Conservation (phyloP, 176 grass and related monocot species). For the Musa beccarii region DNA sequence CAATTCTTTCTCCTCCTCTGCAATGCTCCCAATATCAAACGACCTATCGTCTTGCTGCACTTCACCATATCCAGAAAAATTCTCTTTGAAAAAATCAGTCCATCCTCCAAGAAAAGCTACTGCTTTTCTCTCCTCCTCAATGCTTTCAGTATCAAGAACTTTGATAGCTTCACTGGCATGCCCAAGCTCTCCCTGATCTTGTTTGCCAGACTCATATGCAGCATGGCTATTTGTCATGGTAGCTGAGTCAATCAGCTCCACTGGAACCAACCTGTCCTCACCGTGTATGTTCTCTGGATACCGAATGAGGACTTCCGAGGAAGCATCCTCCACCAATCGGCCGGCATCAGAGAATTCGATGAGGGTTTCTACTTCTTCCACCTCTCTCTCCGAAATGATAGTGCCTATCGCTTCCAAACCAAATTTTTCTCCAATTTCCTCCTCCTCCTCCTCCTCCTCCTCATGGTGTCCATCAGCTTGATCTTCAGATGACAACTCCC, state of each 20-base stretch:
- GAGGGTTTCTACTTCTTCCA: conserved; percentile 29
- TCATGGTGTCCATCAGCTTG: conserved; percentile 5
- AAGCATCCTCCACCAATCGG: conserved; percentile 27
- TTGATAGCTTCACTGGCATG: conserved; percentile 4
- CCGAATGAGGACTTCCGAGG: conserved; percentile 16
- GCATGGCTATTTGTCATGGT: background rate
- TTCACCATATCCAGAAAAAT: too few relatives aligned
- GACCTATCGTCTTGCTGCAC: too few relatives aligned
- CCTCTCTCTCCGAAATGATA: conserved; percentile 4
- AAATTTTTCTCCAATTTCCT: background rate
- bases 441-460: conserved; percentile 2
- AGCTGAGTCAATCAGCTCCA: conserved; percentile 43
- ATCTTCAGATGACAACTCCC: conserved; percentile 19
- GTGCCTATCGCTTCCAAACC: background rate
- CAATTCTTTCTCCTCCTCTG: conserved; percentile 16
- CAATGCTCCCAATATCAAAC: conserved; percentile 11
- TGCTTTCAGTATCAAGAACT: conserved; percentile 3
- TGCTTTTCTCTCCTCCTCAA: conserved; percentile 27
- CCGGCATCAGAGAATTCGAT: conserved; percentile 48
- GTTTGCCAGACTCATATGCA: conserved; percentile 5
- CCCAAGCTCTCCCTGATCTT: conserved; percentile 20
- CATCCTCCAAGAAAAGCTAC: conserved; percentile 30
- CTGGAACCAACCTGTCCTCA: conserved; percentile 26
- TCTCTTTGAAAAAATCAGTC: background rate
- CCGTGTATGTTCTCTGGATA: conserved; percentile 11